A percentile compares a stretch with the other conserved stretches of the same genome.
phyloP scores from a whole-genome alignment of 2,329 filamentous ascomycete genomes.

The Fusarium drepaniforme region DNA sequence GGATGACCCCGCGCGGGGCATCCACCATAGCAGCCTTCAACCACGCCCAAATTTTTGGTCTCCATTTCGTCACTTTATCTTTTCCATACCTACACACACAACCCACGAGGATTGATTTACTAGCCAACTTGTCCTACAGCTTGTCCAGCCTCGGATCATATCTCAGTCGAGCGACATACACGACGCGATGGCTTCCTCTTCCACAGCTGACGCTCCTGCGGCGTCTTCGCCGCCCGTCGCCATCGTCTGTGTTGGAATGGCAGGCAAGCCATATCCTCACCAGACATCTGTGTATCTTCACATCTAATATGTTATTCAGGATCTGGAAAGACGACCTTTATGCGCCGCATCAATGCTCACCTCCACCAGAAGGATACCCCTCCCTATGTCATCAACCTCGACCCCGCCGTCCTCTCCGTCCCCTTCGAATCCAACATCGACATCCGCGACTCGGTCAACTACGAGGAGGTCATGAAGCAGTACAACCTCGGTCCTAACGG shows the following conservation, averaged over 20 bases:
- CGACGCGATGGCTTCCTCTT: slow-evolving; percentile 50
- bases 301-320: slow-evolving; percentile 59
- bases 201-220: slow-evolving; percentile 42
- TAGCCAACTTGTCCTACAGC: background rate
- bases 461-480: slow-evolving; percentile 99
- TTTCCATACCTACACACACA: slow-evolving; percentile 14
- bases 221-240: slow-evolving; percentile 71
- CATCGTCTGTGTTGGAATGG: slow-evolving; percentile 97
- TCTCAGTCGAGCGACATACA: background rate
- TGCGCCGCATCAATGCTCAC: slow-evolving; percentile 97
- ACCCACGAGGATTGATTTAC: background rate
- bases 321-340: slow-evolving; percentile 99
- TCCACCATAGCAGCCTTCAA: slow-evolving; percentile 27
- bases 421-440: slow-evolving; percentile 99
- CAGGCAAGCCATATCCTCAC: slow-evolving; percentile 65
- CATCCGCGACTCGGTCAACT: slow-evolving; percentile 98
- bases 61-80: slow-evolving; percentile 38
- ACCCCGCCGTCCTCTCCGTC: slow-evolving; percentile 92
- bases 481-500: slow-evolving; percentile 98
- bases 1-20: slow-evolving; percentile 46
- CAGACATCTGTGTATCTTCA: slow-evolving; percentile 7
- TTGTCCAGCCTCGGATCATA: background rate
- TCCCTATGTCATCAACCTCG: slow-evolving; percentile 97
- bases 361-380: slow-evolving; percentile 84
- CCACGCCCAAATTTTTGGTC: slow-evolving; percentile 39